phyloP scores from a whole-genome alignment of 331 rosid genomes.

The Rosa hybrid region DNA sequence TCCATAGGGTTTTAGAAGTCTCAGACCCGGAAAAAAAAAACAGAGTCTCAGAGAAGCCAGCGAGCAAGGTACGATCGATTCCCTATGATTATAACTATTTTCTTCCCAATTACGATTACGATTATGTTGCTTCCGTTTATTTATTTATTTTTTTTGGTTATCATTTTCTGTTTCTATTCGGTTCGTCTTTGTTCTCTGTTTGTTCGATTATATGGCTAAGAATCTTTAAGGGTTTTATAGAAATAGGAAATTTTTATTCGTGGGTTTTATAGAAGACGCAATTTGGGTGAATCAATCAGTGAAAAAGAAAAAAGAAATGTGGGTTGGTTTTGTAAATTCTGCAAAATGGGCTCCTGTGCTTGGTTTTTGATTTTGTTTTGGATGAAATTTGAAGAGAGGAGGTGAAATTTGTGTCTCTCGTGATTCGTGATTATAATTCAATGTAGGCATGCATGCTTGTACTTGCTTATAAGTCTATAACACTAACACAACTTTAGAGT shows the following conservation, averaged over 20 bases:
- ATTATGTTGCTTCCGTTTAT: background rate
- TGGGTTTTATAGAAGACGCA: background rate
- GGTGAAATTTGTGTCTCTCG: background rate
- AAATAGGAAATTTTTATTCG: background rate
- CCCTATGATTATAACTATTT: too few species aligned
- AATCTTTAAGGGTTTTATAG: background rate
- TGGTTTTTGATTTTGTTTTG: background rate
- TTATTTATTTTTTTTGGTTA: background rate
- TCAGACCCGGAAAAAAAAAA: background rate
- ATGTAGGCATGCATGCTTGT: background rate
- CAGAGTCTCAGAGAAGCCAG: slow-evolving; percentile 2
- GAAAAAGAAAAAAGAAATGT: background rate
- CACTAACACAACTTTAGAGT: background rate
- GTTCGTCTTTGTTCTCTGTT: background rate
- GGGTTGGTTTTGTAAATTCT: background rate
- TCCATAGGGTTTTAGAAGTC: slow-evolving; percentile 36
- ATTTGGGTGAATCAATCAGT: background rate
- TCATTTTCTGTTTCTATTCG: background rate
- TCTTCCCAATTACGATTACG: background rate
- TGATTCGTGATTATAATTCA: background rate
- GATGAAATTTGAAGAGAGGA: background rate
- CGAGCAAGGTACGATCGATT: slow-evolving; percentile 29
- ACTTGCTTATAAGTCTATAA: background rate
- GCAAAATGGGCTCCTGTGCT: background rate
- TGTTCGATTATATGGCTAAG: background rate